Base-by-base conservation (phyloP, 495 filamentous ascomycete species). In the Aspergillus avenaceus region DNA sequence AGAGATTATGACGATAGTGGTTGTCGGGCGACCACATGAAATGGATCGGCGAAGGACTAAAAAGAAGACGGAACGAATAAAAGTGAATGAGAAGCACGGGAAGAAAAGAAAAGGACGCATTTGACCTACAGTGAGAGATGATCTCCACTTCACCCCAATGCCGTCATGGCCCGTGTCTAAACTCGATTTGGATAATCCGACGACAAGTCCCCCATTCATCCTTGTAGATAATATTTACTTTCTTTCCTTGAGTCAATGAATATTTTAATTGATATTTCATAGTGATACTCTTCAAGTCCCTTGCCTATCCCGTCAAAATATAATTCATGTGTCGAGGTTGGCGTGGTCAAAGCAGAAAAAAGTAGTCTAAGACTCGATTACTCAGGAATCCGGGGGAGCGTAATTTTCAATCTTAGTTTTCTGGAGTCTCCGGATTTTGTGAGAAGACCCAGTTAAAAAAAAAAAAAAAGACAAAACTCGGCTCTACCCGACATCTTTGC, bases 381-480 rank as follows among this genome's bases (percentile, higher is more conserved):
- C 50, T 55, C 53, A 56, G 41, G 54, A 56, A 56, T 56, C 54
- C 41, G 54, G 50, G 54, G 54, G 38, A 8, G n/a, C n/a, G n/a
- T n/a, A n/a, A n/a, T n/a, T n/a, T n/a, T n/a, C n/a, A n/a, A n/a
- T n/a, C n/a, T n/a, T n/a, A n/a, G n/a, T n/a, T n/a, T n/a, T 36
- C 43, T 49, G 54, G 49, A 56, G 54, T 45, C 54, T 56, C 54
- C 54, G 44, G 50, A 53, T 53, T 53, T 47, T 41, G 26, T n/a
- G 12, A 22, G 22, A 28, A 7, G 29, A n/a, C n/a, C n/a, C n/a
- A n/a, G n/a, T n/a, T n/a, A n/a, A n/a, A n/a, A n/a, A n/a, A n/a
- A n/a, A n/a, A n/a, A n/a, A n/a, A n/a, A n/a, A n/a, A n/a, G n/a
- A n/a, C n/a, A n/a, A n/a, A n/a, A n/a, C 26, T 49, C 47, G 34